Evolutionary conservation across 352 stramenopile genomes (phyloP), one percentile per base, ranked within the genome.

Genomic region (Aphanomyces invadans): DNA sequence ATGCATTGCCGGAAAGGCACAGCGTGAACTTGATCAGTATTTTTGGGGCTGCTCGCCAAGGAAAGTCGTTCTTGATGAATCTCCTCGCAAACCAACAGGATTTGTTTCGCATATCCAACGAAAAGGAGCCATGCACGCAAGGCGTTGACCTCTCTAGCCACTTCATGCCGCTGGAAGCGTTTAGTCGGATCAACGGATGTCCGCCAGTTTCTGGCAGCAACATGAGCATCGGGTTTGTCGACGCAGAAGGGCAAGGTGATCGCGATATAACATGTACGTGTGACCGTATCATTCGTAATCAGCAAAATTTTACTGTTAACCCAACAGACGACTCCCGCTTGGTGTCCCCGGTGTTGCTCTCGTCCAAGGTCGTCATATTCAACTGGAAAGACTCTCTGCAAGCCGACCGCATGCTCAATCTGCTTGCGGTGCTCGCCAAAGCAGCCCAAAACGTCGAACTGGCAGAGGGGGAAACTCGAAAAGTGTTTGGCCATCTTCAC

Each of bases 381-480:
- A 94, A 94, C 71, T 94, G 86, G 86, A 94, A 94, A 67, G 86
- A 95, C 68, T 90, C 82, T 74, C 65, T 95, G 1, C 83, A 95
- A 51, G 79, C 83, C 0, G 86, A 95, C 28, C 83, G 86, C 21
- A 95, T 95, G 66, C 73, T 95, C 23, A 95, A 95, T 31, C 31
- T 95, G 33, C 70, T 95, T 32, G 86, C 83, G 0, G 86, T 95
- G 2, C 67, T 95, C 2, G 80, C 86, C 3, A 79, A 85, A 46
- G 86, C 86, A 15, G 86, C 86, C 0, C 83, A 92, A 59, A 84
- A 85, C 11, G 89, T 95, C 61, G 86, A 95, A 38, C 72, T 92
- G 1, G 74, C 77, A 1, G 82, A 91, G 42, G 81, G 78, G 56
- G 84, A 89, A 60, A 86, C 79, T 44, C 77, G 75, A 21, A 92